Evolutionary conservation across 2,329 filamentous ascomycete genomes (phyloP), one percentile per base, ranked within the genome.

Genomic region (Fusarium buharicum): DNA sequence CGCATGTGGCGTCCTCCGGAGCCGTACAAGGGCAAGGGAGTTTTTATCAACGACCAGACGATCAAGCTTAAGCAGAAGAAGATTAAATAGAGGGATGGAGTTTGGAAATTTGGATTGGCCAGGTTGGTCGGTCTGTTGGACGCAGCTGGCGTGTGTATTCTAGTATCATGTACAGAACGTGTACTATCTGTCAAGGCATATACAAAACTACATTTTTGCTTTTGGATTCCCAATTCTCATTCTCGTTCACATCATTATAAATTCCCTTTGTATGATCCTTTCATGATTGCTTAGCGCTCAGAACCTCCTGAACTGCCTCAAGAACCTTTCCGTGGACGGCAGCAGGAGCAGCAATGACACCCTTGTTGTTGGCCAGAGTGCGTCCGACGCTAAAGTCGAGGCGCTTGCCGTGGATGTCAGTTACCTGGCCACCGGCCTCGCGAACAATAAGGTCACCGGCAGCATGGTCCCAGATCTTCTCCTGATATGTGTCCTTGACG

Each of bases 401-500:
- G 59, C 87, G 84, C 74, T 91, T 91, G 70, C 96, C 95, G 60
- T 90, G 84, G 36, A 93, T 90, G 77, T 99, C 96, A 1, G 93
- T 96, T 50, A 99, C 94, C 72, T 90, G 82, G 44, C 95, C 96
- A 47, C 95, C 95, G 3, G 95, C 93, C 79, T 99, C 96, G 54
- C 93, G 85, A 36, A 98, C 95, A 67, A 99, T 93, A 56, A 99
- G 79, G 71, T 97, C 93, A 36, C 95, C 95, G 12, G 94, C 95
- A 16, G 95, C 95, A 76, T 99, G 95, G 74, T 99, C 95, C 95
- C 95, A 99, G 68, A 99, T 99, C 86, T 99, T 99, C 84, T 99
- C 95, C 76, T 96, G 88, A 79, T 99, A 99, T 50, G 90, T 89
- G 69, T 89, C 90, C 74, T 86, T 90, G 58, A 92, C 90, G 4